A percentile compares a stretch with the other conserved stretches of the same genome.
These are phyloP conservation scores for Fonsecaea pugnacius DNA, from an alignment of 2,329 filamentous ascomycete species.

Conservation along the genomic window DNA sequence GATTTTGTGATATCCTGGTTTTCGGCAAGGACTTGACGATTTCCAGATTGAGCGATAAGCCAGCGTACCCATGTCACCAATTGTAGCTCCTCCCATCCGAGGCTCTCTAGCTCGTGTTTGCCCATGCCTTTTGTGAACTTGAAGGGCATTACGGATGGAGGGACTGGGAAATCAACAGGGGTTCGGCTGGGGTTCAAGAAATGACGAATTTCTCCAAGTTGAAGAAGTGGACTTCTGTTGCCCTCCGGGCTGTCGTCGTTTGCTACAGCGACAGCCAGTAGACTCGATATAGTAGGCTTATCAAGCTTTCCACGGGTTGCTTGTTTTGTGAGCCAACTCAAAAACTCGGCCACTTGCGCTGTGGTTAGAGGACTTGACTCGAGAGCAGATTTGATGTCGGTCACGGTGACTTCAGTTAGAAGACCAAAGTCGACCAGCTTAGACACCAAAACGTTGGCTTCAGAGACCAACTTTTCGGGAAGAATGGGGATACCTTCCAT, in stretches of 20 bases:
- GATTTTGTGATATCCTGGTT: slow-evolving; percentile 73
- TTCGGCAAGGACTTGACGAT: slow-evolving; percentile 60
- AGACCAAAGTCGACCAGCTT: slow-evolving; percentile 83
- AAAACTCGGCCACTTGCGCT: slow-evolving; percentile 77
- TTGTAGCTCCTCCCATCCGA: slow-evolving; percentile 86
- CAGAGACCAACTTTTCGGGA: slow-evolving; percentile 73
- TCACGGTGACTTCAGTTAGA: slow-evolving; percentile 82
- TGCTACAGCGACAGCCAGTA: slow-evolving; percentile 72
- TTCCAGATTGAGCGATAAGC: slow-evolving; percentile 69
- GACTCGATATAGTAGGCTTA: slow-evolving; percentile 63
- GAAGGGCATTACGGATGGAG: slow-evolving; percentile 80
- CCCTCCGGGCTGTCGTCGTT: slow-evolving; percentile 62
- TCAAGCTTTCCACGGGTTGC: slow-evolving; percentile 75
- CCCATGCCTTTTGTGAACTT: slow-evolving; percentile 75
- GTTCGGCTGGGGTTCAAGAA: slow-evolving; percentile 80
- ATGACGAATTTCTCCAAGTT: slow-evolving; percentile 73
- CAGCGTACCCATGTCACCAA: slow-evolving; percentile 84
- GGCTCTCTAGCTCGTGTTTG: slow-evolving; percentile 70
- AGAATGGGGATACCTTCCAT: slow-evolving; percentile 87
- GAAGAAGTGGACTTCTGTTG: slow-evolving; percentile 71
- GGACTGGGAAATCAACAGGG: slow-evolving; percentile 78
- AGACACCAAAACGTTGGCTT: slow-evolving; percentile 71
- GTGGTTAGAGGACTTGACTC: slow-evolving; percentile 80
- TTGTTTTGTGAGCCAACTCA: slow-evolving; percentile 80
- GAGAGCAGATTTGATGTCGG: slow-evolving; percentile 82